These are phyloP conservation scores for Mortierella polycephala DNA, from an alignment of 371 early-diverging fungal genomes.

Conservation along the genomic window DNA sequence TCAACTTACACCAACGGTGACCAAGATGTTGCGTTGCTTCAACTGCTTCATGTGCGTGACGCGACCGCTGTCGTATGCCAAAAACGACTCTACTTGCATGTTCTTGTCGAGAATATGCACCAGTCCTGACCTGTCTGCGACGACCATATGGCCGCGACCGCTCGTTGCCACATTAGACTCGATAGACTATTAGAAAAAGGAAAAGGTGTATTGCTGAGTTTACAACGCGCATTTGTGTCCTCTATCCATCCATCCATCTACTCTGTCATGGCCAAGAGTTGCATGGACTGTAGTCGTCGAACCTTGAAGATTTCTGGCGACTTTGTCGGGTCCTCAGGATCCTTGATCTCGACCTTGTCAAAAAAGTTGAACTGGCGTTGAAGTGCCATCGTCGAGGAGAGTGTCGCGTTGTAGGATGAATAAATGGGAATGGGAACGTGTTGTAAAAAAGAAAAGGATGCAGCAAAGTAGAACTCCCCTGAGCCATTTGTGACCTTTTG, in stretches of 20 bases:
- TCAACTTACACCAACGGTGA: slow-evolving; percentile 76
- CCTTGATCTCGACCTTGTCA: slow-evolving; percentile 74
- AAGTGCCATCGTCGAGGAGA: slow-evolving; percentile 52
- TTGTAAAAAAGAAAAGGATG: not conserved
- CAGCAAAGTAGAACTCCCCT: not conserved
- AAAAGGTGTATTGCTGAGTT: not conserved
- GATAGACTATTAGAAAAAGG: slow-evolving; percentile 44
- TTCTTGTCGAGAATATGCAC: slow-evolving; percentile 76
- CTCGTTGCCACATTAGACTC: slow-evolving; percentile 65
- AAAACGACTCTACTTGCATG: slow-evolving; percentile 75
- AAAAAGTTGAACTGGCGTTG: slow-evolving; percentile 88
- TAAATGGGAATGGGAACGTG: not conserved
- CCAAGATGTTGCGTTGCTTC: slow-evolving; percentile 74
- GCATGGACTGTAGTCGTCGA: slow-evolving; percentile 1
- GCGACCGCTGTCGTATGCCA: slow-evolving; percentile 76
- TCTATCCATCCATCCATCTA: not conserved
- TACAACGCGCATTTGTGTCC: not conserved
- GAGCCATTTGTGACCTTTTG: too few species aligned
- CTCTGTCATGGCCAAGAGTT: not conserved
- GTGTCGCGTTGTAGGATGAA: not conserved
- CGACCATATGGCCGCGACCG: slow-evolving; percentile 66
- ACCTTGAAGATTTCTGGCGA: slow-evolving; percentile 76
- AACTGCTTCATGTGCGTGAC: slow-evolving; percentile 86
- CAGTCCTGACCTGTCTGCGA: slow-evolving; percentile 66
- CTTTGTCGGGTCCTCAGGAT: slow-evolving; percentile 65